phyloP scores from a whole-genome alignment of 352 stramenopile genomes.

The Plasmopara viticola region DNA sequence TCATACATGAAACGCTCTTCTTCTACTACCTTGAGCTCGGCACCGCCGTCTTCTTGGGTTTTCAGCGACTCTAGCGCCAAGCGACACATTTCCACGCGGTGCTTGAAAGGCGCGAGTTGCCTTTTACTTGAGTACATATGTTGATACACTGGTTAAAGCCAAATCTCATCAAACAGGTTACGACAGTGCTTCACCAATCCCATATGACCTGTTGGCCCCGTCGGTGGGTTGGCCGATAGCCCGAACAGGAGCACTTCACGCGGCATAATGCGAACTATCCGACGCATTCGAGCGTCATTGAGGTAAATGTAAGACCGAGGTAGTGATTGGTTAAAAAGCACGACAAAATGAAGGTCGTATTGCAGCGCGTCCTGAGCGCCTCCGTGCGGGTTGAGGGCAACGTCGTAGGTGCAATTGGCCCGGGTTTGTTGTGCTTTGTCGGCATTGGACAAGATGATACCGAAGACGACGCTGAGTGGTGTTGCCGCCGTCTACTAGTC shows the following conservation, averaged over 20 bases:
- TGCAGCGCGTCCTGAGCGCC: constrained; percentile 77
- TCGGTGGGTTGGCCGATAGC: constrained; percentile 81
- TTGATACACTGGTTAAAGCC: constrained; percentile 85
- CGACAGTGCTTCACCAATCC: constrained; percentile 63
- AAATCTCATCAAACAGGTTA: constrained; percentile 75
- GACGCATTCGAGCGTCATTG: constrained; percentile 1
- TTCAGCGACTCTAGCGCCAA: constrained; percentile 43
- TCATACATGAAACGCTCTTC: constrained; percentile 69
- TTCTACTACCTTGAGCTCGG: constrained; percentile 46
- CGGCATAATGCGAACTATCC: constrained; percentile 1
- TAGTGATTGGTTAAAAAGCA: constrained; percentile 17
- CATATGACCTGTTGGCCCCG: constrained; percentile 65
- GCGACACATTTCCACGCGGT: constrained; percentile 69
- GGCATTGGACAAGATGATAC: constrained; percentile 72
- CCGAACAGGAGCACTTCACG: constrained; percentile 75
- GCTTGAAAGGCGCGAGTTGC: constrained; percentile 60
- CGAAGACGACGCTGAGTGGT: constrained; percentile 78
- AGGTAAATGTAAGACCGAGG: not conserved
- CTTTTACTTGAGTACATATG: constrained; percentile 85
- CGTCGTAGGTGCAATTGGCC: constrained; percentile 67
- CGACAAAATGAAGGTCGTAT: constrained; percentile 58
- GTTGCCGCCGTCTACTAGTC: constrained; percentile 71
- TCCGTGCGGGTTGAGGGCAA: constrained; percentile 73
- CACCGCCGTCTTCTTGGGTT: constrained; percentile 4
- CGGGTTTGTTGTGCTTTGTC: constrained; percentile 73